These are phyloP conservation scores for Dactylorhiza incarnata DNA, from an alignment of 106 monocot genomes.

Conservation along the genomic window DNA sequence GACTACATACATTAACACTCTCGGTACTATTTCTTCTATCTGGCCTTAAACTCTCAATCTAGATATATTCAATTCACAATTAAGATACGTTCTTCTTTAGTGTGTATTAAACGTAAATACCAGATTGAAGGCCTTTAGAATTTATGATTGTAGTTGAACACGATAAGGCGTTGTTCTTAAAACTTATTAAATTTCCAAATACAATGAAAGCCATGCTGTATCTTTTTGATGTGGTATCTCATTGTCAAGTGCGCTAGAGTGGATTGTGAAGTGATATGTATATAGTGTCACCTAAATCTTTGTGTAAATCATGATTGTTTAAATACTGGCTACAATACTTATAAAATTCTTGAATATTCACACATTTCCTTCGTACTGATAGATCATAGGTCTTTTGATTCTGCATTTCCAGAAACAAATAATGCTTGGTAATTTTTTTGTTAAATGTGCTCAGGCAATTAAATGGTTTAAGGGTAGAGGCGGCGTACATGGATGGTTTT, in stretches of 20 bases:
- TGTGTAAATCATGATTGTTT: neutral
- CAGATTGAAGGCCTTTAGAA: no score
- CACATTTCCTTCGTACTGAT: neutral
- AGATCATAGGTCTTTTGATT: neutral
- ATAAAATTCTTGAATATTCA: neutral
- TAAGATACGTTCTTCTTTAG: no score
- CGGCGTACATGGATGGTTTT: constrained; percentile 70
- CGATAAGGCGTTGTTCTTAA: neutral
- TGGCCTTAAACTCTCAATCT: no score
- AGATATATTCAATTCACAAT: no score
- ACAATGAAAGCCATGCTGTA: neutral
- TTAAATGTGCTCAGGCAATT: constrained; percentile 49
- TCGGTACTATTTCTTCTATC: no score
- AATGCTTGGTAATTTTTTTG: constrained; percentile 5
- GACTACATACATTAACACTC: no score
- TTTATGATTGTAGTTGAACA: no score
- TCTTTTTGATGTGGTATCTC: neutral
- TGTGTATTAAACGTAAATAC: no score
- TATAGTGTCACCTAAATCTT: neutral
- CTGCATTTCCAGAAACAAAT: neutral
- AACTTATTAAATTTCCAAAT: neutral
- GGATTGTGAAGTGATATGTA: neutral
- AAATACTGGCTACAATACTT: neutral
- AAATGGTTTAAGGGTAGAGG: constrained; percentile 42
- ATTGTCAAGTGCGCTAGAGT: neutral